Conservation (phyloP, 257 asterid genomes). For the Solanum medicagineum region DNA sequence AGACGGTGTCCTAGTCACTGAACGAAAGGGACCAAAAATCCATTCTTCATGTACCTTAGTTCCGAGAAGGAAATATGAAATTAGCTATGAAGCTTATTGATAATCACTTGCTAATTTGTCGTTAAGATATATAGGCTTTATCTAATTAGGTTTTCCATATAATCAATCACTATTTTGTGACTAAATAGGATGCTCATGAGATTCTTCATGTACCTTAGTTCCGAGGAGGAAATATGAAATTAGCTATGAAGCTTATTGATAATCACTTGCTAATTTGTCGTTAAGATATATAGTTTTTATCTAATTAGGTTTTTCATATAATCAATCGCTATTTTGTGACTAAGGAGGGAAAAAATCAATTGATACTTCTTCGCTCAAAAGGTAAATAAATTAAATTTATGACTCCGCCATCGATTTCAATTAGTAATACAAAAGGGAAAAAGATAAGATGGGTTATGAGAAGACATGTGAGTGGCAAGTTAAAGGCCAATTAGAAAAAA, state of each 20-base stretch:
- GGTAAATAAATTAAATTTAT: background rate
- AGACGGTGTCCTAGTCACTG: no score
- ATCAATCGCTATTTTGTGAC: background rate
- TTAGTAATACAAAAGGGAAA: background rate
- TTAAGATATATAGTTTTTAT: no score
- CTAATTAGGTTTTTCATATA: background rate
- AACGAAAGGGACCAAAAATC: no score
- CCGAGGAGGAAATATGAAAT: background rate
- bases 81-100: background rate
- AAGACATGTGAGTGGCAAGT: background rate
- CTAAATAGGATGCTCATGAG: no score
- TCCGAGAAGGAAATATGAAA: background rate
- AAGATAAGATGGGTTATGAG: background rate
- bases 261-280: background rate
- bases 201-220: no score
- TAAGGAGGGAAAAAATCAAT: background rate
- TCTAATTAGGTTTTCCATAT: no score
- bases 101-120: background rate
- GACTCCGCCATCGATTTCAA: background rate
- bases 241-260: background rate
- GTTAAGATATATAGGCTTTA: accelerated
- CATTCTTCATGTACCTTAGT: no score
- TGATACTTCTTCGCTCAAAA: background rate
- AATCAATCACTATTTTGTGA: background rate
- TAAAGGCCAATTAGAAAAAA: background rate